Percentiles rank a stretch among this genome's conserved stretches.
phyloP scores from a whole-genome alignment of 805 yeast species.

The Cyberlindnera mycetangii region DNA sequence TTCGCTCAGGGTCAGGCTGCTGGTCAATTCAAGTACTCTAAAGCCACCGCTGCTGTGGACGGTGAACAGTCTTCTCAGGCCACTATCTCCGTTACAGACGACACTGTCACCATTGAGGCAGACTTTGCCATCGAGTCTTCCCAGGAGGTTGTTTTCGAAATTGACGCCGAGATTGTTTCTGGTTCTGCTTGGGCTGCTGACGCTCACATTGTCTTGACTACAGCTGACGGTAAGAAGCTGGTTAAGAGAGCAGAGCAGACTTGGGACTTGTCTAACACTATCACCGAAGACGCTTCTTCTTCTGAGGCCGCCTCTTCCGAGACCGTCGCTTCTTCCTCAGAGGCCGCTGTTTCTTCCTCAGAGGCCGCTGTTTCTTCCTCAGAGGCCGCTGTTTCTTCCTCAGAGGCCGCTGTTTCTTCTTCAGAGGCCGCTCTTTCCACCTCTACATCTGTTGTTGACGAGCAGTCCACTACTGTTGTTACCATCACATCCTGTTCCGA shows the following conservation, averaged over 20 bases:
- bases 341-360: not conserved
- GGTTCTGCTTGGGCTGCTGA: slow-evolving; percentile 10
- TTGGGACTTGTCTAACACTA: slow-evolving; percentile 5
- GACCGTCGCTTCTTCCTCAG: slow-evolving; percentile 7
- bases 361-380: not conserved
- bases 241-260: slow-evolving; percentile 10
- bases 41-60: slow-evolving; percentile 6
- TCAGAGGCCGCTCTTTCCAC: slow-evolving; percentile 17
- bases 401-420: slow-evolving; percentile 9
- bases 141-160: slow-evolving; percentile 5
- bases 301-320: not conserved
- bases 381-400: not conserved
- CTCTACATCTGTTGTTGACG: slow-evolving; percentile 20
- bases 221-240: slow-evolving; percentile 7
- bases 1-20: slow-evolving; percentile 3
- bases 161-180: slow-evolving; percentile 7
- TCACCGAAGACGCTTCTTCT: slow-evolving; percentile 7
- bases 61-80: slow-evolving; percentile 8
- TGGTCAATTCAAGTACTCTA: slow-evolving; percentile 13
- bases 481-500: slow-evolving; percentile 15
- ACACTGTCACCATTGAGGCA: slow-evolving; percentile 4
- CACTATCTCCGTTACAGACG: slow-evolving; percentile 1
- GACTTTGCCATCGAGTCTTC: slow-evolving; percentile 4
- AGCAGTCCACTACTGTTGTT: slow-evolving; percentile 11
- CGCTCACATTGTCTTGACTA: slow-evolving; percentile 3